These are phyloP conservation scores for Ustilago xerochloae DNA, from an alignment of 1,284 basidiomycete species.

Conservation along the genomic window DNA sequence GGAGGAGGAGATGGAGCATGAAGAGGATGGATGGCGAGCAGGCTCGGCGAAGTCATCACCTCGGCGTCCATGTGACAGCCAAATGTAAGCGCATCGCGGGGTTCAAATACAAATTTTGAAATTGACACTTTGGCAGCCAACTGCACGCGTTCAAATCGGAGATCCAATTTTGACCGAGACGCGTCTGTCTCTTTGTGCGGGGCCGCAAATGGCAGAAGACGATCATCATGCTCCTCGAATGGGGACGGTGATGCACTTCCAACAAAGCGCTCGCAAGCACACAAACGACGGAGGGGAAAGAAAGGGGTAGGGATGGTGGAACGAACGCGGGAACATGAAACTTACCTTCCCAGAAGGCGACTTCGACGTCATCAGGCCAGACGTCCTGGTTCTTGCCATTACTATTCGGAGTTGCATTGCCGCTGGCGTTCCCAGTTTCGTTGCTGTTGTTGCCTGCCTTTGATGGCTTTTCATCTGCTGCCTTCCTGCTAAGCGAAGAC, in stretches of 20 bases:
- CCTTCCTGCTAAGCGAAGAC: slow-evolving; percentile 8
- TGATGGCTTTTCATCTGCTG: slow-evolving; percentile 12
- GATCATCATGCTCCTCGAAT: no score
- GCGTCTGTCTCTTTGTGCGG: slow-evolving; percentile 10
- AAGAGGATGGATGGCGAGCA: no score
- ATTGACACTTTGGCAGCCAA: slow-evolving; percentile 1
- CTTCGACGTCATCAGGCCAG: slow-evolving; percentile 70
- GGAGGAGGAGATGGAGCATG: no score
- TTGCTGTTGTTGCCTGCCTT: slow-evolving; percentile 12
- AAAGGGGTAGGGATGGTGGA: neutral
- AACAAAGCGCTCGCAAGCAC: slow-evolving; percentile 1
- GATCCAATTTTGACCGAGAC: slow-evolving; percentile 29
- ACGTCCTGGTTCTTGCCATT: slow-evolving; percentile 68
- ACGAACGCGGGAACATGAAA: neutral
- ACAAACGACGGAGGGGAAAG: neutral
- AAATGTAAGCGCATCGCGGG: neutral
- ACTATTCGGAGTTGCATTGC: slow-evolving; percentile 19
- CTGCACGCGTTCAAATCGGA: slow-evolving; percentile 23
- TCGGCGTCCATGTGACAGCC: slow-evolving; percentile 26
- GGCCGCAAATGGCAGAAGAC: neutral
- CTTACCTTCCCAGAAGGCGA: slow-evolving; percentile 69
- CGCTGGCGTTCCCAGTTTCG: slow-evolving; percentile 10
- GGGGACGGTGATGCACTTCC: no score
- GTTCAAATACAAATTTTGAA: slow-evolving; percentile 12
- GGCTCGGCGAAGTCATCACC: slow-evolving; percentile 22